Evolutionary conservation across 1,139 yeast species (phyloP).

Genomic region (Hemisphaericaspora xylanilytica): DNA sequence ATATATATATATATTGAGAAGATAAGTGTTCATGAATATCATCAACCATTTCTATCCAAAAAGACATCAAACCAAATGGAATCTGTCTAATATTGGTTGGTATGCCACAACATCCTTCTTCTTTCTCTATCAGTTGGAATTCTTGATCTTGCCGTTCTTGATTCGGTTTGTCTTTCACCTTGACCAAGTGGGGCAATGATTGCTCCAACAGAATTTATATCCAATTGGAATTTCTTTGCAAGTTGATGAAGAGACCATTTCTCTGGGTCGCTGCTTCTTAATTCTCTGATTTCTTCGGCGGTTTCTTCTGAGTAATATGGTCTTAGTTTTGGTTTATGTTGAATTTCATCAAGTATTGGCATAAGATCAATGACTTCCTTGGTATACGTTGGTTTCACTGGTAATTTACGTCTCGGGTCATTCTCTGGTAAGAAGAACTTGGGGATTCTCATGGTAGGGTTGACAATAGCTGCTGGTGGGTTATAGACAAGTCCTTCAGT

Average conservation of each 20-base stretch:
- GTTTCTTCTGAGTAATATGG: conserved; percentile 64
- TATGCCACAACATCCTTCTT: conserved; percentile 61
- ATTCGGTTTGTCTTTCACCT: background rate
- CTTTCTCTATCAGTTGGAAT: conserved; percentile 43
- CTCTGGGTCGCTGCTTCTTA: conserved; percentile 62
- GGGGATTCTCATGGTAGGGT: conserved; percentile 52
- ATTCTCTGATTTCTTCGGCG: conserved; percentile 56
- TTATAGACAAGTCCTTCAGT: conserved; percentile 40
- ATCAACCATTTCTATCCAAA: too few relatives aligned
- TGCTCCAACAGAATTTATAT: background rate
- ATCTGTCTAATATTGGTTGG: conserved; percentile 51
- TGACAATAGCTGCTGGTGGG: conserved; percentile 33
- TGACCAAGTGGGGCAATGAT: conserved; percentile 12
- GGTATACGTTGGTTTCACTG: conserved; percentile 24
- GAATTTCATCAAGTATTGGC: conserved; percentile 44
- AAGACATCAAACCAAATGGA: too few relatives aligned
- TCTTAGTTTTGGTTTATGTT: conserved; percentile 38
- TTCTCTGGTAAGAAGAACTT: conserved; percentile 63
- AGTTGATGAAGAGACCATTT: conserved; percentile 67
- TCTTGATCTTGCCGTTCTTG: conserved; percentile 20
- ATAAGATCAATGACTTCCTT: conserved; percentile 49
- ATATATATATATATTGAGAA: conserved; percentile 20
- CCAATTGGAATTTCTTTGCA: conserved; percentile 53
- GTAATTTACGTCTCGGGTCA: conserved; percentile 55
- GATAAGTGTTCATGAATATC: too few relatives aligned